Base-by-base conservation (phyloP, 768 basidiomycete genomes). In the Podaxis sp. region DNA sequence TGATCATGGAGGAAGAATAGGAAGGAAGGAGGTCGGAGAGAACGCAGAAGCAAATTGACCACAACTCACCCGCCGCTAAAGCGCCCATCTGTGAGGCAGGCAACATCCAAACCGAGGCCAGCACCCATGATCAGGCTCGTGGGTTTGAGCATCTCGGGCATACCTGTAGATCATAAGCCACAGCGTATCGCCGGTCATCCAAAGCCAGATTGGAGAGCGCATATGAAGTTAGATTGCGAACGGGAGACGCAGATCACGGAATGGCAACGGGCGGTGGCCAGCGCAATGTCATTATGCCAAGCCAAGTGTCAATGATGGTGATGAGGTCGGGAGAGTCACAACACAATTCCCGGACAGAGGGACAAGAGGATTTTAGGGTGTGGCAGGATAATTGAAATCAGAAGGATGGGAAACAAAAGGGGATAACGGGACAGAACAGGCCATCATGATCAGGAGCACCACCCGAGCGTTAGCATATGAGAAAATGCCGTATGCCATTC, bases 131-230 rank as follows among this genome's bases (percentile, higher is more conserved):
- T 95, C 70, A 98, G 74, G 79, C 93, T 93, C 36, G 96, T 98
- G 25, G 96, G 96, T 74, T 98, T 98, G 63, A 98, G 82, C 97
- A 99, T 99, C 80, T 99, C 97, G 55, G 95, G 96, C 96, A 99
- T 99, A 65, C 95, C 94, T 90, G 71, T 50, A 59, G 61, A 61
- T 55, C 63, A 55, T 64, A 57, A 51, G 25, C 29, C 25, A 47
- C 24, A 29, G 25, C 4, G 25, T 46, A 41, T n/a, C n/a, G 56
- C 25, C 27, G 2, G 19, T 38, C 33, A 51, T 37, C n/a, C 47
- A 12, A 33, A 33, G 33, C 33, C 33, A 33, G 33, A 33, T 33
- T 9, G 8, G 33, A 33, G 33, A 33, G 33, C 33, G 33, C 33
- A 33, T 33, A 8, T 33, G 8, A 33, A 8, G 33, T 33, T 33